Percentiles rank a stretch among this genome's conserved stretches.
Conservation (phyloP, 106 monocot genomes). For the Allium cepa region DNA sequence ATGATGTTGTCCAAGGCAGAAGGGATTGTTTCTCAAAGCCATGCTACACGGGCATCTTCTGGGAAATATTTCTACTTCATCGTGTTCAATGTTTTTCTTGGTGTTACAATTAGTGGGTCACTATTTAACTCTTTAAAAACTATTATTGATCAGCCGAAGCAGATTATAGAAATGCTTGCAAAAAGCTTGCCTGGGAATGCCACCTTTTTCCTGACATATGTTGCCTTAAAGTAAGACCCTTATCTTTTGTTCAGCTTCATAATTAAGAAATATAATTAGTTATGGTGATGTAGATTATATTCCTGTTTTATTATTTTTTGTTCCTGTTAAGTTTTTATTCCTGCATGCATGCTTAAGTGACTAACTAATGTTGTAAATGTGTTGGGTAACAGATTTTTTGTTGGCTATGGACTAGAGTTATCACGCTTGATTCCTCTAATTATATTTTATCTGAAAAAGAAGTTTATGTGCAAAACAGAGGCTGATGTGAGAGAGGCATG, state of each 20-base stretch:
- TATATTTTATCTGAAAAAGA: slow-evolving; percentile 80
- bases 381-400: slow-evolving; percentile 60
- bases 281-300: not conserved
- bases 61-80: slow-evolving; percentile 97
- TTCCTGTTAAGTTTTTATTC: too few species aligned
- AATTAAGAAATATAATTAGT: too few species aligned
- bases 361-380: too few species aligned
- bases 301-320: not conserved
- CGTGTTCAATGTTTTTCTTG: slow-evolving; percentile 92
- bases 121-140: slow-evolving; percentile 48
- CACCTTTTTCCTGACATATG: slow-evolving; percentile 91
- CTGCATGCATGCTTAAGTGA: too few species aligned
- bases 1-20: slow-evolving; percentile 78
- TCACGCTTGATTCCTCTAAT: slow-evolving; percentile 83
- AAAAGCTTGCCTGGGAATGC: slow-evolving; percentile 66
- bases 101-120: slow-evolving; percentile 65
- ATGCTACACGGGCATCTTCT: slow-evolving; percentile 61
- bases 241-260: not conserved
- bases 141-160: slow-evolving; percentile 33
- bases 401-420: slow-evolving; percentile 94
- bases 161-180: slow-evolving; percentile 42
- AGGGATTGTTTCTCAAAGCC: slow-evolving; percentile 68
- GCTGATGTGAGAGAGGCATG: slow-evolving; percentile 83
- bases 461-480: slow-evolving; percentile 87
- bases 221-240: slow-evolving; percentile 76